Evolutionary conservation across 208 protist genomes (phyloP).

Genomic region (Phytomonas sp.): DNA sequence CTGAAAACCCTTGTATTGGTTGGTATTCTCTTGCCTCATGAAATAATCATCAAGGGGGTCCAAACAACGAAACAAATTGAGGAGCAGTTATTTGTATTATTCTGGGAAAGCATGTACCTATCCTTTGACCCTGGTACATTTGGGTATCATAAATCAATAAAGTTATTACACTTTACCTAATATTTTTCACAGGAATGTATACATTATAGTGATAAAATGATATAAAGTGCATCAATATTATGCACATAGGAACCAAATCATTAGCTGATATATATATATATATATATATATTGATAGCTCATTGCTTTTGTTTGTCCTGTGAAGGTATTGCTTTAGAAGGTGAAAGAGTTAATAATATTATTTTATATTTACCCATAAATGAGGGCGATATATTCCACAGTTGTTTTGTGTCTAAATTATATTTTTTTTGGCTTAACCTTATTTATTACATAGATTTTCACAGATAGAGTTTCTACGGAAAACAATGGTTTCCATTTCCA

Average conservation of each 20-base stretch:
- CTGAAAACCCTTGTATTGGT: constrained; percentile 65
- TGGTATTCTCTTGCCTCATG: constrained; percentile 68
- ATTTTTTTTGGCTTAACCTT: background rate
- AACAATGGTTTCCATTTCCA: background rate
- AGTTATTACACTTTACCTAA: constrained; percentile 44
- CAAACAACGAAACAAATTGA: constrained; percentile 50
- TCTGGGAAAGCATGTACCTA: constrained; percentile 77
- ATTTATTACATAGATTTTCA: background rate
- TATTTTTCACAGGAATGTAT: constrained; percentile 11
- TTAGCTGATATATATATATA: background rate
- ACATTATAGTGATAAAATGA: constrained; percentile 7
- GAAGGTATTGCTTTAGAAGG: background rate
- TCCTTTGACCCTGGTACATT: constrained; percentile 28
- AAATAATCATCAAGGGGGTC: constrained; percentile 62
- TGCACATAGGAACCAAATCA: background rate
- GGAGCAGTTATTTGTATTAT: constrained; percentile 60
- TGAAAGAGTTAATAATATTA: background rate
- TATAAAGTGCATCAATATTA: background rate
- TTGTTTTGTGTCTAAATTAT: background rate
- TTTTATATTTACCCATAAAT: too few relatives aligned
- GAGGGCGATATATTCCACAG: too few relatives aligned
- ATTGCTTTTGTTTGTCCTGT: background rate
- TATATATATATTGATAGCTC: background rate
- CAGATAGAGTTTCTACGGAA: background rate
- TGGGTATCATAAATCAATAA: constrained; percentile 56